These are phyloP conservation scores for Penicillium goetzii DNA, from an alignment of 495 filamentous ascomycete genomes.

Conservation along the genomic window DNA sequence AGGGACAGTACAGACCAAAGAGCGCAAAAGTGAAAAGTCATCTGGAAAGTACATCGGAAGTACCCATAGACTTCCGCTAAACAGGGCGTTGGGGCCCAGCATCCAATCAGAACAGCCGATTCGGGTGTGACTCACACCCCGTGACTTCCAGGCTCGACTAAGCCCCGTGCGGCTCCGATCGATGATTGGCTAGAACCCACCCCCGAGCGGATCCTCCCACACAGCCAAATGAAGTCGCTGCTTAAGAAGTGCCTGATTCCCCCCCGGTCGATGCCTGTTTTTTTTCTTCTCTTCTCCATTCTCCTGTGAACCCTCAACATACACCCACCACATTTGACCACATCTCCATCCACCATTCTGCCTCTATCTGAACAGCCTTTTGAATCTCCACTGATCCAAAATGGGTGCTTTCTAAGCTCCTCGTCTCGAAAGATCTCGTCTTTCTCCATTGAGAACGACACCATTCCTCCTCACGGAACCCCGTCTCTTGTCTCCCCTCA, in stretches of 20 bases:
- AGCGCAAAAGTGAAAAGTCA: background rate
- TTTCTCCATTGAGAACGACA: conserved; percentile 55
- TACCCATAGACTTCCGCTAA: background rate
- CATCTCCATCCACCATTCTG: conserved; percentile 30
- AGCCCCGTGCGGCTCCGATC: conserved; percentile 23
- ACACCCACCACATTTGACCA: conserved; percentile 8
- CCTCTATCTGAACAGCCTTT: conserved; percentile 36
- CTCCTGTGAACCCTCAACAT: conserved; percentile 18
- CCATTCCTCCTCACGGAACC: conserved; percentile 50
- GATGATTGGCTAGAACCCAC: background rate
- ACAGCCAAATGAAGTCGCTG: conserved; percentile 23
- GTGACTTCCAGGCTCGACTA: conserved; percentile 30
- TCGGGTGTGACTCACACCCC: conserved; percentile 49
- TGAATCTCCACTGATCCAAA: conserved; percentile 32
- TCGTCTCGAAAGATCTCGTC: conserved; percentile 38
- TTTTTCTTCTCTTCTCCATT: conserved; percentile 23
- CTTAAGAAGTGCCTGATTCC: conserved; percentile 50
- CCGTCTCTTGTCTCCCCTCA: conserved; percentile 42
- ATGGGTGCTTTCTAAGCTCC: conserved; percentile 59
- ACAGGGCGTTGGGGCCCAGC: background rate
- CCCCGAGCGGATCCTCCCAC: conserved; percentile 36
- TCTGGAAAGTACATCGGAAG: background rate
- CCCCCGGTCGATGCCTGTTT: conserved; percentile 40
- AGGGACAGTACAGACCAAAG: background rate
- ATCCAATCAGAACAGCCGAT: conserved; percentile 29